Evolutionary conservation across 2,329 filamentous ascomycete genomes (phyloP).

Genomic region (Xylaria sp.): DNA sequence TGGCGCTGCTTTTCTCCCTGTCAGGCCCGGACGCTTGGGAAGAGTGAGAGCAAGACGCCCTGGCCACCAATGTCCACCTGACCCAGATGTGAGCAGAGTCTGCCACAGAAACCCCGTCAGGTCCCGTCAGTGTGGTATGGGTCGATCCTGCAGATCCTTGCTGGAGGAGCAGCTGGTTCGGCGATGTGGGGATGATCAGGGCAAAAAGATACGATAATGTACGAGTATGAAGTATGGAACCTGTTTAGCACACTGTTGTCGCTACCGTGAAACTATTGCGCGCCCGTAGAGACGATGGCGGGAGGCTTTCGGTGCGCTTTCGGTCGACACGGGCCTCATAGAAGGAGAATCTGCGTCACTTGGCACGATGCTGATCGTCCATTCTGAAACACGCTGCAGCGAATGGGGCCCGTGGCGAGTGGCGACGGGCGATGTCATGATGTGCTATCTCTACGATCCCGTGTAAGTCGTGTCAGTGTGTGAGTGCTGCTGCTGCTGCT

Average conservation of each 20-base stretch:
- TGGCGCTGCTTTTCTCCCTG: slow-evolving; percentile 9
- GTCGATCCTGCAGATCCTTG: slow-evolving; percentile 26
- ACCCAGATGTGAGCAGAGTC: slow-evolving; percentile 16
- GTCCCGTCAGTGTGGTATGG: slow-evolving; percentile 26
- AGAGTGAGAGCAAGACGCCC: slow-evolving; percentile 7
- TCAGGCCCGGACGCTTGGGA: slow-evolving; percentile 10
- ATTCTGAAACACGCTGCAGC: neutral
- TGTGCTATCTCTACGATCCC: too few relatives aligned
- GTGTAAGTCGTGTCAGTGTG: too few relatives aligned
- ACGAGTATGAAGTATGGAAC: slow-evolving; percentile 1
- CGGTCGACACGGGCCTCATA: neutral
- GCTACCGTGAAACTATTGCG: slow-evolving; percentile 14
- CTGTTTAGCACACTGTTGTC: slow-evolving; percentile 7
- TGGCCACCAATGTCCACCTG: slow-evolving; percentile 16
- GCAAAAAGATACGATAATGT: slow-evolving; percentile 1
- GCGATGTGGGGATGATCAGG: slow-evolving; percentile 25
- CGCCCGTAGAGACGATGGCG: slow-evolving; percentile 3
- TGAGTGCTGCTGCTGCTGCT: too few relatives aligned
- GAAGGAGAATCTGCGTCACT: neutral
- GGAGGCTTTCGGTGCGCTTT: slow-evolving; percentile 10
- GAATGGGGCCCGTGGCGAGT: neutral
- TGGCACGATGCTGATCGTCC: neutral
- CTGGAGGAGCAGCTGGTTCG: slow-evolving; percentile 17
- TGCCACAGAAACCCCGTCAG: slow-evolving; percentile 16
- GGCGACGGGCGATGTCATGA: neutral